Evolutionary conservation across 1,139 yeast genomes (phyloP), one percentile per base, ranked within the genome.

Genomic region (Kurtzmaniella quercitrusa): DNA sequence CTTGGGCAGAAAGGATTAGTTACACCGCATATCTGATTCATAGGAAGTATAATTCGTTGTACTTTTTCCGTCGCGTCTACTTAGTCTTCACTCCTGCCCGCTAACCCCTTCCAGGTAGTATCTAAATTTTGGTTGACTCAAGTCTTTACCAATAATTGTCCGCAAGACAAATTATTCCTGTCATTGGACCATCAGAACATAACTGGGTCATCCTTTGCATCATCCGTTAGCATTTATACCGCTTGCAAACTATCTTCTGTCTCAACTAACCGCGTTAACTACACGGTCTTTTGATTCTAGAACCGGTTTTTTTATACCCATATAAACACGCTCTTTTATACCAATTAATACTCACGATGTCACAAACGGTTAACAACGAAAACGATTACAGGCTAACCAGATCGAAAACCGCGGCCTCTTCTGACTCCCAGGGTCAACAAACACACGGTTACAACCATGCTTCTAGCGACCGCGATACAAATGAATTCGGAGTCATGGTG

Each of bases 331-430:
- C 30, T 26, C n/a, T 14, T 5, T 11, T 26, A 26, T 26, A 5
- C 30, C 30, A 21, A 21, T 21, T 14, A 12, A 26, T 14, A 11
- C 30, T 26, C 12, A 26, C 30, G 36, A 67, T 70, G 75, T 66
- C 70, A 22, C 68, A 63, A 53, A 55, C 66, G 14, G 47, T 68
- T 43, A 68, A 65, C 51, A 69, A 71, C 57, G 77, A 71, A 51
- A 71, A 71, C 54, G 74, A 69, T 26, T 66, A 57, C 53, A 61
- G 69, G 47, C 52, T 66, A 45, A 58, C 69, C 34, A 57, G 71
- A 45, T 58, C 69, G 21, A 20, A 11, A 14, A 18, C 42, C 30
- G 37, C 41, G 33, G 39, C 46, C 19, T 28, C 33, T 16, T 17
- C 38, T 4, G 20, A 6, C 14, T n/a, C 22, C 15, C 19, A n/a